phyloP scores from a whole-genome alignment of 2,329 filamentous ascomycete genomes.

The Cladosporium oxysporum region DNA sequence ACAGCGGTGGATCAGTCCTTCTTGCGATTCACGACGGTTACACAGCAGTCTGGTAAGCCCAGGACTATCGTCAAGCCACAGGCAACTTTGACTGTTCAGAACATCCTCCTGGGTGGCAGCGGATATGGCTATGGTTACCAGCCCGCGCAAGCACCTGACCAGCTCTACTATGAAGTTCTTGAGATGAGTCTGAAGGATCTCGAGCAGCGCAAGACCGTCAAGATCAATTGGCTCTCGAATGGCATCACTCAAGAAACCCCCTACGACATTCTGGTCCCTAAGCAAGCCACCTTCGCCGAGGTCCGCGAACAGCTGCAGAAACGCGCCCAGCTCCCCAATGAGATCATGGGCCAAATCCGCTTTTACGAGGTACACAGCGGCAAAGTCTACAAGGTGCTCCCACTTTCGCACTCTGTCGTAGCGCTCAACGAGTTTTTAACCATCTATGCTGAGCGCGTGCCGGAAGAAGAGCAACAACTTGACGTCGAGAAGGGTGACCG shows the following conservation, averaged over 20 bases:
- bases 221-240: conserved; percentile 81
- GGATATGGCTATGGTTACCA: conserved; percentile 71
- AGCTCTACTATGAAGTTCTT: conserved; percentile 87
- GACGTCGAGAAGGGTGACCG: conserved; percentile 64
- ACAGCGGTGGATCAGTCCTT: conserved; percentile 73
- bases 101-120: conserved; percentile 69
- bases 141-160: conserved; percentile 60
- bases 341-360: conserved; percentile 71
- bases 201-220: conserved; percentile 87
- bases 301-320: conserved; percentile 74
- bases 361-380: conserved; percentile 81
- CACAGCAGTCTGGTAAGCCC: conserved; percentile 72
- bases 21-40: conserved; percentile 87
- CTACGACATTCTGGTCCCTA: conserved; percentile 81
- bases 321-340: conserved; percentile 77
- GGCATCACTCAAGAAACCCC: conserved; percentile 89
- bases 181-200: conserved; percentile 93
- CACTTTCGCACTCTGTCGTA: conserved; percentile 69
- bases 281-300: conserved; percentile 78
- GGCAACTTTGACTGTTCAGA: conserved; percentile 68
- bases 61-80: conserved; percentile 76
- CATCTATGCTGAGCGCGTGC: conserved; percentile 78
- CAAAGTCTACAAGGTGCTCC: conserved; percentile 80
- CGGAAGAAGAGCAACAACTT: conserved; percentile 60
- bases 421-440: conserved; percentile 83